Conservation (phyloP, 306 rosid genomes). For the Purshia tridentata region DNA sequence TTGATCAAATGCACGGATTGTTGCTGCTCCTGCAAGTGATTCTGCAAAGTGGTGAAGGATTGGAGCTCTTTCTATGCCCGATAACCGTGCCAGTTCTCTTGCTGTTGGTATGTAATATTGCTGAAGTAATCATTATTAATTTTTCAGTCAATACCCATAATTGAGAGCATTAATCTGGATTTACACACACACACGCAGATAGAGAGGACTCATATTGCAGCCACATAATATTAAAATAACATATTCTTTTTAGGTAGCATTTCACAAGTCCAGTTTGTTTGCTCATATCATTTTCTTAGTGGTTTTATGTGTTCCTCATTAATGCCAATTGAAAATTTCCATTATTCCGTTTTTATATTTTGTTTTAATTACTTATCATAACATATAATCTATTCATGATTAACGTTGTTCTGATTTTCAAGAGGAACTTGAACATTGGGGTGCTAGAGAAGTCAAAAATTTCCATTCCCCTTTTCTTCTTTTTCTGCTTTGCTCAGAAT, state of each 20-base stretch:
- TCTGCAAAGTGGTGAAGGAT: slow-evolving; percentile 93
- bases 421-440: background rate
- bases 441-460: background rate
- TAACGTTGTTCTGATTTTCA: background rate
- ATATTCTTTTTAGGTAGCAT: background rate
- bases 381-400: background rate
- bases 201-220: background rate
- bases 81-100: slow-evolving; percentile 86
- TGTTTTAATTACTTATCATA: background rate
- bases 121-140: slow-evolving; percentile 44
- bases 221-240: background rate
- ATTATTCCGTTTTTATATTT: background rate
- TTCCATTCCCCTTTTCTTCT: background rate
- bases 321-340: background rate
- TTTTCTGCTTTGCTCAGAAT: background rate
- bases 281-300: background rate
- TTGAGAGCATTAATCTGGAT: background rate
- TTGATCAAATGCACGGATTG: slow-evolving; percentile 90
- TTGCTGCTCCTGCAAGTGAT: slow-evolving; percentile 82
- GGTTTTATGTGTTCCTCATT: background rate
- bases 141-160: slow-evolving; percentile 9
- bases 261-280: background rate
- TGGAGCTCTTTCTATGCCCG: slow-evolving; percentile 81
- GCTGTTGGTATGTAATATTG: slow-evolving; percentile 88
- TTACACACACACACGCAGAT: background rate